Conservation (phyloP, 192 early-diverging fungal genomes). For the Coemansia sp. region DNA sequence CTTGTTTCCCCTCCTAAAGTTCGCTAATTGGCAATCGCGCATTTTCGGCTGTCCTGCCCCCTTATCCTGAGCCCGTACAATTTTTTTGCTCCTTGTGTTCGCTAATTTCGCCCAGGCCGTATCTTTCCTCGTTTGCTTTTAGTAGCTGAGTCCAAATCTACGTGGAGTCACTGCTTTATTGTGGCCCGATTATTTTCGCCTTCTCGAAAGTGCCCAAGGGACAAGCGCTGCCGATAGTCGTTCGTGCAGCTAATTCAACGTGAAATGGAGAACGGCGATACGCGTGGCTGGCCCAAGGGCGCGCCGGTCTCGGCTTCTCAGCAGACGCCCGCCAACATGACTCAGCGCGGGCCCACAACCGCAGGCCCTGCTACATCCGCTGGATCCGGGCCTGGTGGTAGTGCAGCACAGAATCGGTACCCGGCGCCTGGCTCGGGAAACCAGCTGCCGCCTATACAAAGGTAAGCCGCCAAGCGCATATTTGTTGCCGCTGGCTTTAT, state of each 20-base stretch:
- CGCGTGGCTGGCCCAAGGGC: constrained; percentile 17
- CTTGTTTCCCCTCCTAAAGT: too few species aligned
- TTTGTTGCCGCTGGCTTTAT: not conserved
- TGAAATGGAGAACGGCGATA: constrained; percentile 22
- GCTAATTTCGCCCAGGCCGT: too few species aligned
- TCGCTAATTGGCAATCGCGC: too few species aligned
- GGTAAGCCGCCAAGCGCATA: constrained; percentile 29
- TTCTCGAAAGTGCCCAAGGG: too few species aligned
- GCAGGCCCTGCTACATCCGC: not conserved
- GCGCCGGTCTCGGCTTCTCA: not conserved
- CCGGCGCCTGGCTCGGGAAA: constrained; percentile 14
- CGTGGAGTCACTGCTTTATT: too few species aligned
- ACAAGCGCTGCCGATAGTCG: not conserved
- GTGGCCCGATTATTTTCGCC: too few species aligned
- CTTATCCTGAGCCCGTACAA: too few species aligned
- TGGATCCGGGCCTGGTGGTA: not conserved
- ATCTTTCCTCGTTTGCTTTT: too few species aligned
- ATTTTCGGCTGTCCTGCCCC: too few species aligned
- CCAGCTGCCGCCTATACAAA: constrained; percentile 48
- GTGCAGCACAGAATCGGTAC: constrained; percentile 20
- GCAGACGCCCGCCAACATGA: not conserved
- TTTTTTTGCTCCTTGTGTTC: too few species aligned
- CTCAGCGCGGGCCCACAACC: not conserved
- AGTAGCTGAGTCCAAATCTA: too few species aligned
- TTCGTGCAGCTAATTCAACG: not conserved